Evolutionary conservation across 768 basidiomycete species (phyloP), one percentile per base, ranked within the genome.

Genomic region (Rhizopogon rudus): DNA sequence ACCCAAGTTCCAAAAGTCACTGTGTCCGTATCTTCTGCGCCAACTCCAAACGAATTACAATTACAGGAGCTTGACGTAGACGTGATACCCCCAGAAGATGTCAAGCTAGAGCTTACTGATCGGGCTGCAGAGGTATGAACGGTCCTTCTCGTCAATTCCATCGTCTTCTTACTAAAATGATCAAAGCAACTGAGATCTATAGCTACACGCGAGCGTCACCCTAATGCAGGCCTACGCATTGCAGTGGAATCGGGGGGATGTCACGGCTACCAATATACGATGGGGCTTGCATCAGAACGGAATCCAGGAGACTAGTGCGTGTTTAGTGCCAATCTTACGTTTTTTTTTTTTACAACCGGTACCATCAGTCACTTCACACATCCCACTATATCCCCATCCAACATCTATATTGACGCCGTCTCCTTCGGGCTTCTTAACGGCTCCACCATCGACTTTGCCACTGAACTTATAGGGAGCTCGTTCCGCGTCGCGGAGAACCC

Each of bases 211-310:
- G 81, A 89, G 64, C 74, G 82, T 9, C 79, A 88, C 60, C 69
- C 82, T 0, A 64, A 81, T 48, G 77, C 90, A 20, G 91, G 87
- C 3, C 75, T 98, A 22, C 77, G 94, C 59, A 79, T 98, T 60
- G 76, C 84, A 1, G 93, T 98, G 25, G 93, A 97, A 63, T 91
- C 88, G 10, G 96, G 96, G 10, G 96, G 96, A 17, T 98, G 96
- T 65, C 95, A 98, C 67, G 96, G 96, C 39, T 98, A 98, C 69
- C 93, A 97, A 64, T 97, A 98, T 71, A 95, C 91, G 61, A 82
- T 98, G 80, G 84, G 88, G 53, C 78, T 98, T 3, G 87, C 89
- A 2, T 77, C 76, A 39, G 70, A 73, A 43, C 76, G 77, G 14
- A 74, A 78, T 29, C 76, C 77, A 5, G 93, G 94, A 59, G 94